Percentiles rank a stretch among this genome's conserved stretches.
Evolutionary conservation across 2,329 filamentous ascomycete species (phyloP).

Genomic region (Stagonosporopsis chrysanthemi): DNA sequence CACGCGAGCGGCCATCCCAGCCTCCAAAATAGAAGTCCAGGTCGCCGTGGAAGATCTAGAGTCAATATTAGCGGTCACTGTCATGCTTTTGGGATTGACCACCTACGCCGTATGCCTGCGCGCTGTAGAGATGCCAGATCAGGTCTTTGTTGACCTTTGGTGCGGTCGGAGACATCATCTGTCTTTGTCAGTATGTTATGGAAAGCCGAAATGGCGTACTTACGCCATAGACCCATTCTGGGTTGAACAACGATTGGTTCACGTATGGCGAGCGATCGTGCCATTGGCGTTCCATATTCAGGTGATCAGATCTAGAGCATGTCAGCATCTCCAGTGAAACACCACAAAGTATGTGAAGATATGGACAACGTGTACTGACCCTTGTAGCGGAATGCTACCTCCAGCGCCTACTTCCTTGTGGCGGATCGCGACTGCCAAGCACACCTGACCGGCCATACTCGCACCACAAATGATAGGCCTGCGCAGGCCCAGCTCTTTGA

Average conservation of each 20-base stretch:
- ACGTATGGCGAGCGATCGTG: conserved; percentile 57
- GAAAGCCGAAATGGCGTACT: background rate
- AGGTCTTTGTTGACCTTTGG: conserved; percentile 56
- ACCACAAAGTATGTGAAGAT: background rate
- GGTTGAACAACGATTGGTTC: conserved; percentile 58
- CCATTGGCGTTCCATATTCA: conserved; percentile 55
- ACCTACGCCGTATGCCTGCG: conserved; percentile 57
- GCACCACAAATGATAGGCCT: conserved; percentile 60
- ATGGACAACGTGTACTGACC: conserved; percentile 29
- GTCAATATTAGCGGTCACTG: background rate
- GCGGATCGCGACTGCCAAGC: conserved; percentile 57
- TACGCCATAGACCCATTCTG: conserved; percentile 59
- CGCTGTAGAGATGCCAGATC: conserved; percentile 59
- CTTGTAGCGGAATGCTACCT: conserved; percentile 58
- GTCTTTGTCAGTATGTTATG: conserved; percentile 5
- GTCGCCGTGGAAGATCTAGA: conserved; percentile 59
- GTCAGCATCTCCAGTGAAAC: conserved; percentile 22
- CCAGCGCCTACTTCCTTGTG: conserved; percentile 57
- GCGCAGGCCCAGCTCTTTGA: conserved; percentile 54
- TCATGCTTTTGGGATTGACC: too few relatives aligned
- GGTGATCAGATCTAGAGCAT: conserved; percentile 45
- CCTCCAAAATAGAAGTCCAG: conserved; percentile 61
- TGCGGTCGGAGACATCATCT: conserved; percentile 58
- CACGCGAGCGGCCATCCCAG: conserved; percentile 57
- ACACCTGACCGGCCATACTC: conserved; percentile 60